Percentiles rank a stretch among this genome's conserved stretches.
phyloP scores from a whole-genome alignment of 202 grass and related monocot species.

The Zoysia matrella region DNA sequence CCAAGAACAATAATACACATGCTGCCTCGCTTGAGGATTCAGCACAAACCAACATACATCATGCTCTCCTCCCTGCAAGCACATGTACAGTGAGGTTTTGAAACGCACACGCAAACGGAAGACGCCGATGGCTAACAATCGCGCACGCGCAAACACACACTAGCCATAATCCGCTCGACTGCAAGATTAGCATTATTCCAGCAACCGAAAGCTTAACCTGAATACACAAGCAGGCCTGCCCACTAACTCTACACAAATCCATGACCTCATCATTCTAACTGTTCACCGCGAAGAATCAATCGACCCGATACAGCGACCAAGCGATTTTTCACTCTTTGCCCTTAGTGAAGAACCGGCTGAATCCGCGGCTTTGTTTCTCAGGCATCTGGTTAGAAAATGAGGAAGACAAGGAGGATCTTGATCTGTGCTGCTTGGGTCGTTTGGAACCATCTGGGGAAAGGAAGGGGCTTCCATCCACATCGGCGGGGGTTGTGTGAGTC shows the following conservation, averaged over 20 bases:
- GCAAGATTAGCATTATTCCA: conserved; percentile 55
- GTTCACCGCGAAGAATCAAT: conserved; percentile 25
- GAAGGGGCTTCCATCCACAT: conserved; percentile 63
- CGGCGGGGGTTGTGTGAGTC: conserved; percentile 46
- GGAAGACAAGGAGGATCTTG: conserved; percentile 67
- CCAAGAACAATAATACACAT: conserved; percentile 24
- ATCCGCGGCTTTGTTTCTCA: conserved; percentile 82
- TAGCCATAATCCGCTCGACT: conserved; percentile 43
- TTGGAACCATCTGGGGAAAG: conserved; percentile 71
- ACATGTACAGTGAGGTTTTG: conserved; percentile 58
- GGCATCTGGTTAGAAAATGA: conserved; percentile 42
- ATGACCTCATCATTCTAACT: conserved; percentile 8
- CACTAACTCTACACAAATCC: conserved; percentile 46
- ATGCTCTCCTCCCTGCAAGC: conserved; percentile 48
- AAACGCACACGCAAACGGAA: conserved; percentile 49
- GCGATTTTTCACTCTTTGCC: conserved; percentile 60
- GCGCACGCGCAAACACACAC: conserved; percentile 7
- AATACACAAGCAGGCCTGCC: conserved; percentile 55
- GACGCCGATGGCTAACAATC: conserved; percentile 40
- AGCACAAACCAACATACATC: conserved; percentile 45
- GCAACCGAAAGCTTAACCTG: conserved; percentile 40
- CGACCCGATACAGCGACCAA: conserved; percentile 11
- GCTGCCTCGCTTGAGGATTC: conserved; percentile 32
- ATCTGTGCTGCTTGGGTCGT: conserved; percentile 82
- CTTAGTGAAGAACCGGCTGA: conserved; percentile 92